Conservation (phyloP, 2,329 filamentous ascomycete genomes). For the Hymenoscyphus infarciens region DNA sequence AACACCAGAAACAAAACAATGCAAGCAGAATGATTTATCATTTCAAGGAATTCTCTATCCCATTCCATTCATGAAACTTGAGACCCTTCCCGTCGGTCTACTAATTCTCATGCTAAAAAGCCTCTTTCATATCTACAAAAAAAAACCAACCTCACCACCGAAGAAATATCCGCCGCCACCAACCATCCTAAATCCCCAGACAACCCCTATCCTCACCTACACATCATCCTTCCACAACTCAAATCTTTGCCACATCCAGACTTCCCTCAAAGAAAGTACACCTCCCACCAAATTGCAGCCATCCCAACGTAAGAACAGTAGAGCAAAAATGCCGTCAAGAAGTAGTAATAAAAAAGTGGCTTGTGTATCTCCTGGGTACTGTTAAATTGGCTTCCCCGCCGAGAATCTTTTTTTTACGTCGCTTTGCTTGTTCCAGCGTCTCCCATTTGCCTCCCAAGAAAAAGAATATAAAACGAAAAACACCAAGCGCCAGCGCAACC, state of each 20-base stretch:
- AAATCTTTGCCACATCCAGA: not conserved
- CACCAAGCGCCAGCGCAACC: not conserved
- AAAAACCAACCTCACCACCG: not conserved
- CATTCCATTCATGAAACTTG: not conserved
- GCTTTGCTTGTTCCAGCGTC: not conserved
- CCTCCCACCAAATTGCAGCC: not conserved
- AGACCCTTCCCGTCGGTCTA: not conserved
- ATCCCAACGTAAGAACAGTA: not conserved
- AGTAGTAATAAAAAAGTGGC: not conserved
- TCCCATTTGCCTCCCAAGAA: not conserved
- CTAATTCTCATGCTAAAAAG: not conserved
- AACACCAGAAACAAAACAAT: not conserved
- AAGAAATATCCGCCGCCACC: not conserved
- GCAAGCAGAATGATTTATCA: not conserved
- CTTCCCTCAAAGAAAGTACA: not conserved
- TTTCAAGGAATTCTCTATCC: not conserved
- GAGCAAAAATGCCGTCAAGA: not conserved
- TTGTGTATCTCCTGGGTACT: constrained; percentile 9
- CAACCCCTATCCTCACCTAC: not conserved
- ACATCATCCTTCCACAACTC: not conserved
- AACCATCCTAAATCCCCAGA: not conserved
- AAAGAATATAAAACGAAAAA: constrained; percentile 1
- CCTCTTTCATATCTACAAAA: constrained; percentile 4
- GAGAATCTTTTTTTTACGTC: constrained; percentile 6
- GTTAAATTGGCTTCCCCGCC: constrained; percentile 12